Conservation (phyloP, 2,329 filamentous ascomycete species). For the Fusarium vanettenii region DNA sequence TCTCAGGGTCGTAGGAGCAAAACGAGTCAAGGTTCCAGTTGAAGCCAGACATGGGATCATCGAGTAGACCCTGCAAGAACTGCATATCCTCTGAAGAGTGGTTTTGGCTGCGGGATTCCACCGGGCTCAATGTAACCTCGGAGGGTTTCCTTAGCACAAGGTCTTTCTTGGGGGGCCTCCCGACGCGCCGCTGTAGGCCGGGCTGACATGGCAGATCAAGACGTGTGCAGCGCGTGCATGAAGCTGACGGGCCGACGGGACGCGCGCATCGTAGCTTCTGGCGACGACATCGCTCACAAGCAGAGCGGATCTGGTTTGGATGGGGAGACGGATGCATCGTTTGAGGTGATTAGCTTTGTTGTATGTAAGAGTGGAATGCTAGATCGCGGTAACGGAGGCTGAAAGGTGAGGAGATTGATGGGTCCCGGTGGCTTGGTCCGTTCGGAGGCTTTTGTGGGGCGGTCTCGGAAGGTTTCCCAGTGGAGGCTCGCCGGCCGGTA, state of each 20-base stretch:
- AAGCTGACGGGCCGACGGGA: constrained; percentile 27
- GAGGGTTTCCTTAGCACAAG: constrained; percentile 17
- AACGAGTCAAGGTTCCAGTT: constrained; percentile 35
- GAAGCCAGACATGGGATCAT: constrained; percentile 6
- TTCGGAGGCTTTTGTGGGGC: constrained; percentile 34
- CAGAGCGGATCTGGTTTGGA: constrained; percentile 48
- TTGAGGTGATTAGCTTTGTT: not conserved
- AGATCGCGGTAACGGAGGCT: not conserved
- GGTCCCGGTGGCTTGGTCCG: not conserved
- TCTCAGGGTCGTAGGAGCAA: constrained; percentile 10
- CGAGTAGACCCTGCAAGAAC: constrained; percentile 31
- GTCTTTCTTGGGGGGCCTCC: constrained; percentile 44
- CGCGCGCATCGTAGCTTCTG: constrained; percentile 49
- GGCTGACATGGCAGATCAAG: constrained; percentile 44
- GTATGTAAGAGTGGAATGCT: not conserved
- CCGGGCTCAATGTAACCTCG: not conserved
- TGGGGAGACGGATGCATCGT: constrained; percentile 39
- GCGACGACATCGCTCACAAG: constrained; percentile 48
- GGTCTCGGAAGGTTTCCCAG: constrained; percentile 33
- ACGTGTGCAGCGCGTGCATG: constrained; percentile 45
- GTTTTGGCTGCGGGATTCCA: not conserved
- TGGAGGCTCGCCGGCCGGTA: not conserved
- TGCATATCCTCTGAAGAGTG: constrained; percentile 11
- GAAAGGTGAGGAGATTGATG: not conserved
- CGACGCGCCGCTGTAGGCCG: constrained; percentile 47